These are phyloP conservation scores for Didymella sp. DNA, from an alignment of 2,329 filamentous ascomycete genomes.

Conservation along the genomic window DNA sequence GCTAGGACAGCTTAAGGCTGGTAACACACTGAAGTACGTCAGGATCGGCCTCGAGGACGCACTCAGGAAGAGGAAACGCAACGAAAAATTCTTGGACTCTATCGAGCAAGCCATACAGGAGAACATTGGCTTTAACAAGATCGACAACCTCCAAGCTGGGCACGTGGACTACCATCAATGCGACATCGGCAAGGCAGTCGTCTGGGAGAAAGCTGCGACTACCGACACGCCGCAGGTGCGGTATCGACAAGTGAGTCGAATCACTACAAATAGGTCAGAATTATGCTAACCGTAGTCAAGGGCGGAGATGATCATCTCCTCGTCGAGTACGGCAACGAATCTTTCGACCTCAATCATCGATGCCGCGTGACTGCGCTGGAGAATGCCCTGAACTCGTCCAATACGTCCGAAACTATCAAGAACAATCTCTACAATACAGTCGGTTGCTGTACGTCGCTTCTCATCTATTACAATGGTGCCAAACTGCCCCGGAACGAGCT, in stretches of 20 bases:
- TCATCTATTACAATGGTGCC: slow-evolving; percentile 52
- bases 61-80: slow-evolving; percentile 52
- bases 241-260: slow-evolving; percentile 28
- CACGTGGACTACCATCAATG: slow-evolving; percentile 37
- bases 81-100: slow-evolving; percentile 55
- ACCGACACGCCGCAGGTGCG: slow-evolving; percentile 33
- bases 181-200: slow-evolving; percentile 37
- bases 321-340: slow-evolving; percentile 64
- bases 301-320: slow-evolving; percentile 59
- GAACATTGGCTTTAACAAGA: slow-evolving; percentile 23
- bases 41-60: slow-evolving; percentile 62
- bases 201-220: slow-evolving; percentile 39
- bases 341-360: slow-evolving; percentile 64
- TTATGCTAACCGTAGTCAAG: slow-evolving; percentile 5
- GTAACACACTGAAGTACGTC: slow-evolving; percentile 61
- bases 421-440: slow-evolving; percentile 59
- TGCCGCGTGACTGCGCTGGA: slow-evolving; percentile 63
- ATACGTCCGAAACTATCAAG: slow-evolving; percentile 49
- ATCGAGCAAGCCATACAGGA: slow-evolving; percentile 51
- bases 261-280: slow-evolving; percentile 11
- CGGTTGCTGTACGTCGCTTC: slow-evolving; percentile 57
- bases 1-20: slow-evolving; percentile 66
- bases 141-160: slow-evolving; percentile 37
- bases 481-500: slow-evolving; percentile 48
- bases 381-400: slow-evolving; percentile 53